Evolutionary conservation across 2,329 filamentous ascomycete species (phyloP), one percentile per base, ranked within the genome.

Genomic region (Penicillium vulpinum): DNA sequence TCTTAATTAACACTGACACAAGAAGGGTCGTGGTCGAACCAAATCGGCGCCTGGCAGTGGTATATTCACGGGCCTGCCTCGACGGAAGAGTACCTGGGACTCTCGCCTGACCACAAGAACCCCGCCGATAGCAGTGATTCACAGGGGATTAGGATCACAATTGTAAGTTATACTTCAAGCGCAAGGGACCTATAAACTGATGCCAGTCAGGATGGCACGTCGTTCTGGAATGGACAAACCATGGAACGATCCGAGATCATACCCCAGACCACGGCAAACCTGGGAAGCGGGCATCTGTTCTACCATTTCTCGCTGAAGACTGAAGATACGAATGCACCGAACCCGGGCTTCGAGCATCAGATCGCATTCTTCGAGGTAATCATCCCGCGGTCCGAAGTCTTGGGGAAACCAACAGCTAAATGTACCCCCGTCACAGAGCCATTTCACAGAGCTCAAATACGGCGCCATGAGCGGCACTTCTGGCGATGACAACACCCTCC

Each of bases 201-300:
- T 13, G 8, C 5, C 24, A 18, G 6, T 3, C 7, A 55, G 52
- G 70, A 72, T 35, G 60, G 57, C 2, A 70, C 70, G 1, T 81
- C 88, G 1, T 88, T 84, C 71, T 91, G 88, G 88, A 87, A 90
- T 73, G 85, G 84, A 22, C 86, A 89, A 69, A 83, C 73, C 46
- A 90, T 90, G 88, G 85, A 87, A 70, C 82, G 88, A 50, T 90
- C 86, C 0, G 88, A 91, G 75, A 77, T 91, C 58, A 91, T 91
- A 62, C 88, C 88, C 9, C 85, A 89, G 75, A 89, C 87, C 0
- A 82, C 73, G 2, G 84, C 84, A 0, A 79, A 85, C 57, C 88
- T 90, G 72, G 86, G 85, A 63, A 67, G 74, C n/a, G 87, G 87
- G 41, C 86, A 83, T 48, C 82, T 89, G 33, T 88, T 81, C 75